These are phyloP conservation scores for Colletotrichum theobromicola DNA, from an alignment of 2,329 filamentous ascomycete genomes.

Conservation along the genomic window DNA sequence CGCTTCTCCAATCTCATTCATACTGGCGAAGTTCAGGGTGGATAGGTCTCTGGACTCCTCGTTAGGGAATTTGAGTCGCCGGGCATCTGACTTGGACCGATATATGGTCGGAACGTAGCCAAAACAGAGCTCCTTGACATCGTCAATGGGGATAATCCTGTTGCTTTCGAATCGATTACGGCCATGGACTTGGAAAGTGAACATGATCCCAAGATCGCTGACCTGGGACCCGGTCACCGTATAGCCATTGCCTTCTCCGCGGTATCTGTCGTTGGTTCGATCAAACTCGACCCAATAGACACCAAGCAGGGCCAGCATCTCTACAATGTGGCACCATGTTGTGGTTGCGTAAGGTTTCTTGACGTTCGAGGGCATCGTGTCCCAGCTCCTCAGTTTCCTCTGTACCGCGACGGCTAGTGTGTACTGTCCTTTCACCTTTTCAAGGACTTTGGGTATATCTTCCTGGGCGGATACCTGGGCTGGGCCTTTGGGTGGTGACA, in stretches of 20 bases:
- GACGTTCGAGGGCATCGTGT: conserved; percentile 54
- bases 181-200: conserved; percentile 57
- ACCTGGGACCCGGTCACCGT: conserved; percentile 51
- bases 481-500: neutral
- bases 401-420: conserved; percentile 52
- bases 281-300: conserved; percentile 67
- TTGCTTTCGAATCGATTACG: conserved; percentile 52
- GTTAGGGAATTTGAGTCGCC: conserved; percentile 41
- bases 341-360: conserved; percentile 58
- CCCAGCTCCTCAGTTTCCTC: conserved; percentile 53
- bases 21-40: conserved; percentile 53
- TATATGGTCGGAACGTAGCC: conserved; percentile 62
- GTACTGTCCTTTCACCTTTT: conserved; percentile 32
- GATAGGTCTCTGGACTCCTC: conserved; percentile 47
- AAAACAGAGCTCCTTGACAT: conserved; percentile 61
- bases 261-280: conserved; percentile 53
- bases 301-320: conserved; percentile 59
- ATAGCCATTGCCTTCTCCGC: conserved; percentile 61
- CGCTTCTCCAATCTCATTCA: conserved; percentile 56
- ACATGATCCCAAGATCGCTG: conserved; percentile 58
- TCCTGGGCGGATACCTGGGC: neutral
- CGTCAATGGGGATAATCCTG: conserved; percentile 57
- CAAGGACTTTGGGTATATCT: neutral
- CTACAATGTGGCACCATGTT: conserved; percentile 60
- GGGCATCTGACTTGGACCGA: conserved; percentile 39